A percentile compares a stretch with the other conserved stretches of the same genome.
phyloP scores from a whole-genome alignment of 2,329 filamentous ascomycete genomes.

The Myriosclerotinia scirpicola region DNA sequence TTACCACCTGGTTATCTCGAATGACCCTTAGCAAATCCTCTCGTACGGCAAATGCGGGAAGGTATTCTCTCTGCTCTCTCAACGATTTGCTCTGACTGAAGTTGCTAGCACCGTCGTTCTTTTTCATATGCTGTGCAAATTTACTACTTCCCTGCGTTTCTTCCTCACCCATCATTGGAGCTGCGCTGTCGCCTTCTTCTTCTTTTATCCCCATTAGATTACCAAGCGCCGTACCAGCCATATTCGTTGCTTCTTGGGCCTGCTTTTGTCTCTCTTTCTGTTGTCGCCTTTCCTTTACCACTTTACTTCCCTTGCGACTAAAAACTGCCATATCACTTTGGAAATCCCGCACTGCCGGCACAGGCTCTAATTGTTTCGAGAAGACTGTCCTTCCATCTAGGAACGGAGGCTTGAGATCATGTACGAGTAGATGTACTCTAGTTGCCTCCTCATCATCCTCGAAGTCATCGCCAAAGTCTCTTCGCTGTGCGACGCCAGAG shows the following conservation, averaged over 20 bases:
- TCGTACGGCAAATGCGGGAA: slow-evolving; percentile 93
- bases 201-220: slow-evolving; percentile 97
- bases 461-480: slow-evolving; percentile 79
- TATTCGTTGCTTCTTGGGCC: slow-evolving; percentile 89
- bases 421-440: slow-evolving; percentile 85
- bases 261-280: slow-evolving; percentile 92
- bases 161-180: slow-evolving; percentile 72
- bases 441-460: slow-evolving; percentile 88
- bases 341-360: slow-evolving; percentile 86
- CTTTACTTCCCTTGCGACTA: slow-evolving; percentile 88
- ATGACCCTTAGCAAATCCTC: slow-evolving; percentile 92
- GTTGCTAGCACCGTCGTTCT: slow-evolving; percentile 78
- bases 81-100: slow-evolving; percentile 93
- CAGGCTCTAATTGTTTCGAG: slow-evolving; percentile 93
- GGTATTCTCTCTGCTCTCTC: slow-evolving; percentile 84
- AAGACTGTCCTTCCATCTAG: slow-evolving; percentile 93
- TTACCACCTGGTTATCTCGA: slow-evolving; percentile 93
- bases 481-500: slow-evolving; percentile 87
- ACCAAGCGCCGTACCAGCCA: slow-evolving; percentile 86
- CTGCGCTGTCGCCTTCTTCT: slow-evolving; percentile 85
- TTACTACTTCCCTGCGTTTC: slow-evolving; percentile 67
- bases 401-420: slow-evolving; percentile 92
- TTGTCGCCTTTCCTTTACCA: slow-evolving; percentile 87
- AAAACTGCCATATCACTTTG: slow-evolving; percentile 99
- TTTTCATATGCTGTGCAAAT: slow-evolving; percentile 89